These are phyloP conservation scores for Corylus heterophylla DNA, from an alignment of 306 rosid species.

Conservation along the genomic window DNA sequence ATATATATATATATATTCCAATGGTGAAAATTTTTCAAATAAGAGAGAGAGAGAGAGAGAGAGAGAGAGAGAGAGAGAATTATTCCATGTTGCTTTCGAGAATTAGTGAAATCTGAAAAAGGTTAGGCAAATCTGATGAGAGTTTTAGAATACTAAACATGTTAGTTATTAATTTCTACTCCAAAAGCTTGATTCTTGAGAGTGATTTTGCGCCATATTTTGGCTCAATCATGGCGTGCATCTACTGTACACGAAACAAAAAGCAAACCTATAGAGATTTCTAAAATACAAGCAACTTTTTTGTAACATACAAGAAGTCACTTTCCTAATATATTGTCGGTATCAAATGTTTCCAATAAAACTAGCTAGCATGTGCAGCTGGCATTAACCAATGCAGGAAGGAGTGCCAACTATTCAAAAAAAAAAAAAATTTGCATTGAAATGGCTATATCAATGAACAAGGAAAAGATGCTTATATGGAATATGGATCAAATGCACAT, in stretches of 20 bases:
- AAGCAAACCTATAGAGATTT: neutral
- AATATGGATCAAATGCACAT: conserved; percentile 16
- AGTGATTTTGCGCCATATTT: conserved; percentile 30
- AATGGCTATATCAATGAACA: conserved; percentile 28
- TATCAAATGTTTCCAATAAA: conserved; percentile 46
- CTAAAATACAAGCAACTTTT: conserved; percentile 32
- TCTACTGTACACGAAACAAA: too few relatives aligned
- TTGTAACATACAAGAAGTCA: conserved; percentile 34
- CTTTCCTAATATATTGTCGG: conserved; percentile 44
- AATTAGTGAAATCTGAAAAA: conserved; percentile 5
- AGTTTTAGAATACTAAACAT: neutral
- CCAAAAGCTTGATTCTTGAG: conserved; percentile 25
- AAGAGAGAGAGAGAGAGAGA: conserved; percentile 1
- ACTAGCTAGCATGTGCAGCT: conserved; percentile 49
- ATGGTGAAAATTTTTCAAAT: neutral
- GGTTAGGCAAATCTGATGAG: conserved; percentile 19
- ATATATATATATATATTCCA: neutral
- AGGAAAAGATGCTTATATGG: conserved; percentile 30
- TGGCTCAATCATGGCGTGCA: conserved; percentile 29
- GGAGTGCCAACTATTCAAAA: conserved; percentile 37
- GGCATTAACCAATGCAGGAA: conserved; percentile 47
- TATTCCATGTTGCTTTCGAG: conserved; percentile 3
- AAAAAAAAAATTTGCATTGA: conserved; percentile 26
- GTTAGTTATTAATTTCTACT: neutral
- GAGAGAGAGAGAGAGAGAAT: neutral